phyloP scores from a whole-genome alignment of 2,329 filamentous ascomycete genomes.

The Polychaeton citri region DNA sequence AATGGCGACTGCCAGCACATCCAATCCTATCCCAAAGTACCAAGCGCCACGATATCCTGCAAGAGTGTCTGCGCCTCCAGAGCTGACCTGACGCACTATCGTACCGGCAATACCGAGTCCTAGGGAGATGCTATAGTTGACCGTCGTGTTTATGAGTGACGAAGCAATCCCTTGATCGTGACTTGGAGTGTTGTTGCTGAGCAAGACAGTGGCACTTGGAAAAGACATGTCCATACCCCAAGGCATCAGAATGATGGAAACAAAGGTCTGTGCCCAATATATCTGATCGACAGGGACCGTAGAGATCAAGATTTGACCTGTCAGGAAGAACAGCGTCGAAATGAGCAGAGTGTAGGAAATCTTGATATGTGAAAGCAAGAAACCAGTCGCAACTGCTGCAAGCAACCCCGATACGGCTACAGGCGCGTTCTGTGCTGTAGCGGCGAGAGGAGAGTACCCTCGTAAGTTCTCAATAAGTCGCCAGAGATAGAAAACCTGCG shows the following conservation, averaged over 20 bases:
- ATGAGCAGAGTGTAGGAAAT: conserved; percentile 25
- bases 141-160: conserved; percentile 25
- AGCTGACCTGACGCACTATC: conserved; percentile 7
- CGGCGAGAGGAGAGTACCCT: conserved; percentile 17
- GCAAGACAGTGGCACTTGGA: conserved; percentile 15
- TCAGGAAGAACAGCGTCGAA: conserved; percentile 22
- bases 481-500: conserved; percentile 16
- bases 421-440: conserved; percentile 21
- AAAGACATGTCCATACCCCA: conserved; percentile 23
- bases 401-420: conserved; percentile 22
- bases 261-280: conserved; percentile 25
- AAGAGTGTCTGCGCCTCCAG: conserved; percentile 4
- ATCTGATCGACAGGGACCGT: conserved; percentile 20
- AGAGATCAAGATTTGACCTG: conserved; percentile 18
- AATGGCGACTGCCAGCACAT: too few relatives aligned
- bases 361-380: conserved; percentile 24
- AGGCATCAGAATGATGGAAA: conserved; percentile 22
- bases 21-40: conserved; percentile 14
- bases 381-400: conserved; percentile 23
- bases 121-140: conserved; percentile 16
- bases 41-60: conserved; percentile 12
- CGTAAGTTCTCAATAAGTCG: conserved; percentile 22
- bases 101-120: conserved; percentile 13
- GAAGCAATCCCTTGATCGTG: conserved; percentile 18
- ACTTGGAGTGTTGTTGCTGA: conserved; percentile 15